Base-by-base conservation (phyloP, 371 early-diverging fungal genomes). In the Mortierella sp. region DNA sequence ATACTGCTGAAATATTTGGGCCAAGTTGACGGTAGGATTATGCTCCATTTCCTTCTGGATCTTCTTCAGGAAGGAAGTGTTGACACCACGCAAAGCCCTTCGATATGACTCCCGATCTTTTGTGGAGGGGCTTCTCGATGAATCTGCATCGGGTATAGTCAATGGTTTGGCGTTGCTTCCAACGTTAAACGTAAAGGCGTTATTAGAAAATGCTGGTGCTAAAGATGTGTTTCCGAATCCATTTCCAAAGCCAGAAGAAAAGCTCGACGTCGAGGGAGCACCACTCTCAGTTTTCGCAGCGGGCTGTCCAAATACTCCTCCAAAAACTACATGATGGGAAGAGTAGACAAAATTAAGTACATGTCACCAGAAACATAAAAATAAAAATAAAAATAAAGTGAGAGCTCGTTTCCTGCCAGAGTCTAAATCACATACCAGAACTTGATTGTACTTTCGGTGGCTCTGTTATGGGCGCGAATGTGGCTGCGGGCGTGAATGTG, bases 11-110 rank as follows among this genome's bases (percentile, higher is more conserved):
- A 80, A 72, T 12, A 68, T 45, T 57, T 57, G 72, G 22, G 75
- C 64, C n/a, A 80, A 52, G 30, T 80, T 75, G 24, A 65, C 68
- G 20, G 62, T 68, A 10, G 80, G 72, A n/a, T 70, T 68, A n/a
- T 55, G 28, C 26, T 75, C 75, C 24, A 75, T 30, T 32, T 67
- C 72, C 62, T 72, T 75, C 45, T 71, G 55, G 22, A 75, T 57
- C 61, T 69, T 71, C 20, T 75, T 71, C 35, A 80, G 10, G 62
- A 80, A 80, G 5, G 64, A 32, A 24, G 45, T 47, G 54, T 80
- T 80, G 51, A 80, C 49, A 5, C 65, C 72, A 5, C 72, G 64
- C 35, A 80, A 24, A 10, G 57, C 22, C 8, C 72, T 64, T 18
- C 72, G 68, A 55, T 75, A 80, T 35, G 40, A 60, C 28, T 75